A percentile compares a stretch with the other conserved stretches of the same genome.
These are phyloP conservation scores for Suhomyces ambrosiae DNA, from an alignment of 1,139 yeast species.

Conservation along the genomic window DNA sequence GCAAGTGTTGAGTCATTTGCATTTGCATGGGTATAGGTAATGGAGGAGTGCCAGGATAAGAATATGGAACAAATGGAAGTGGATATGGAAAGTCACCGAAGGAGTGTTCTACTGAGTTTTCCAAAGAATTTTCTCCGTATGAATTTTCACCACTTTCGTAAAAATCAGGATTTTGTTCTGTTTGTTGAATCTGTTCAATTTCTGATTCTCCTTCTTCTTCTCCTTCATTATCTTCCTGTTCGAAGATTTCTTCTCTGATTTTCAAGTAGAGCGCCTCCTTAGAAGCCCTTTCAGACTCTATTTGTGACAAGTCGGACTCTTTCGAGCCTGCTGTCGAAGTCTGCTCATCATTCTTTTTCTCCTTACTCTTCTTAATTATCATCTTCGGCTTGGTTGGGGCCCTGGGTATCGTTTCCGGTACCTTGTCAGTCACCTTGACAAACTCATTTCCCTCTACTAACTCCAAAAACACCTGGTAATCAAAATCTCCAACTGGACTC, in stretches of 20 bases:
- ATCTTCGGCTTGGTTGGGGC: slow-evolving; percentile 20
- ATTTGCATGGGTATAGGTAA: slow-evolving; percentile 5
- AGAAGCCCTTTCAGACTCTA: slow-evolving; percentile 29
- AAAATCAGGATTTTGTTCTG: no score
- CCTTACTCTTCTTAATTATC: slow-evolving; percentile 20
- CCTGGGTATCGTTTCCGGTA: background rate
- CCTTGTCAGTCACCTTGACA: slow-evolving; percentile 3
- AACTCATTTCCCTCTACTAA: slow-evolving; percentile 8
- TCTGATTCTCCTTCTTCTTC: no score
- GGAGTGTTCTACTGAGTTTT: background rate
- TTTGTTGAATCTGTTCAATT: no score
- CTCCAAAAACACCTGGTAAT: slow-evolving; percentile 20
- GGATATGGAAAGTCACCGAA: background rate
- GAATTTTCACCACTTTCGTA: slow-evolving; percentile 11
- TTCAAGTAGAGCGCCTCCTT: slow-evolving; percentile 46
- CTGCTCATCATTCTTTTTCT: background rate
- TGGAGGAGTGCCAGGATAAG: slow-evolving; percentile 6
- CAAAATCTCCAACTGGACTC: slow-evolving; percentile 21
- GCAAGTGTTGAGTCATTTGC: slow-evolving; percentile 1
- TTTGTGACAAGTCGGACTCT: slow-evolving; percentile 13
- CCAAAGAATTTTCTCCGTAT: background rate
- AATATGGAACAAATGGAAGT: slow-evolving; percentile 3
- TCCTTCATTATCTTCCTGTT: slow-evolving; percentile 24
- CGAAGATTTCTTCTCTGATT: slow-evolving; percentile 49
- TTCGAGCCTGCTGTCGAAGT: background rate